Evolutionary conservation across 192 early-diverging fungal genomes (phyloP).

Genomic region (Entrophospora sp.): DNA sequence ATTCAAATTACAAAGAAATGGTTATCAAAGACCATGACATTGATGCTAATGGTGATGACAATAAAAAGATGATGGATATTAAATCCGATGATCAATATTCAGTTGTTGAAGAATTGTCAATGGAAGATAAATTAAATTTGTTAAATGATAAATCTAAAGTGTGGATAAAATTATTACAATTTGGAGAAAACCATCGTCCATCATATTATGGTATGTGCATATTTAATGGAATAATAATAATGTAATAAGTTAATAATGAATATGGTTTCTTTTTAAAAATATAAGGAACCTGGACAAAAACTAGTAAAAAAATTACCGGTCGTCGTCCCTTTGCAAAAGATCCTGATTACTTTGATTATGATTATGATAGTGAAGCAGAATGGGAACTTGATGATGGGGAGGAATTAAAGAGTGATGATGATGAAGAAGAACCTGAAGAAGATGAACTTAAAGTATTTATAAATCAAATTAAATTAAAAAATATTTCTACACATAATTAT

Average conservation of each 20-base stretch:
- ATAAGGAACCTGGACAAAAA: constrained; percentile 69
- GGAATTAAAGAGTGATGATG: constrained; percentile 71
- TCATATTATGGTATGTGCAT: constrained; percentile 55
- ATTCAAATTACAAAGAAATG: not conserved
- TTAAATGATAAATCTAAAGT: constrained; percentile 31
- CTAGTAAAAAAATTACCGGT: constrained; percentile 42
- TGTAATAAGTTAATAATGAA: not conserved
- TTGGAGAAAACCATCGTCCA: constrained; percentile 60
- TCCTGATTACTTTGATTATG: constrained; percentile 61
- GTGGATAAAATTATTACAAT: constrained; percentile 60
- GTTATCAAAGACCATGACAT: not conserved
- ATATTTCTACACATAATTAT: not conserved
- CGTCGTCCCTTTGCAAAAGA: constrained; percentile 59
- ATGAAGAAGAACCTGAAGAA: constrained; percentile 47
- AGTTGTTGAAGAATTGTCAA: constrained; percentile 22
- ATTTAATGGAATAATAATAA: not conserved
- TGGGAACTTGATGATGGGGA: constrained; percentile 91
- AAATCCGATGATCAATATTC: constrained; percentile 17
- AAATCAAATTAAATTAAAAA: not conserved
- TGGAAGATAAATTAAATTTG: constrained; percentile 19
- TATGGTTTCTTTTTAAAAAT: constrained; percentile 8
- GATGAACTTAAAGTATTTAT: constrained; percentile 21
- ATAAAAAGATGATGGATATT: constrained; percentile 13
- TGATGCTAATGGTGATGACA: constrained; percentile 22
- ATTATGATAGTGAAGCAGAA: constrained; percentile 81